Evolutionary conservation across 441 rosid genomes (phyloP).

Genomic region (Syzygium syzygioides): DNA sequence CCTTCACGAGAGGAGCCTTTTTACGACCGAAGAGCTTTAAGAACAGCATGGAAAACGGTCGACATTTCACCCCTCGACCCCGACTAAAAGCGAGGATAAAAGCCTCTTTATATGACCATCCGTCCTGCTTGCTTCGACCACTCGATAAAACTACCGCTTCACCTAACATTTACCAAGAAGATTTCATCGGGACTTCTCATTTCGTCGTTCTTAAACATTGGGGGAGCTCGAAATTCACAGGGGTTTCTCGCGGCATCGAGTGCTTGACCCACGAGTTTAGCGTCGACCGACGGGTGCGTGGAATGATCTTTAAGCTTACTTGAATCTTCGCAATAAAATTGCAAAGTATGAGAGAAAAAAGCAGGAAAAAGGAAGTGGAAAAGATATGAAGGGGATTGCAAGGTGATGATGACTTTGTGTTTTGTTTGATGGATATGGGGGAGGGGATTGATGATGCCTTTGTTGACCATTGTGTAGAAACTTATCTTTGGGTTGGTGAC

Average conservation of each 20-base stretch:
- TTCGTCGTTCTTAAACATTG: not conserved
- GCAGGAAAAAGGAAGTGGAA: not conserved
- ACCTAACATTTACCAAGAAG: not conserved
- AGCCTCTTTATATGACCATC: too few relatives aligned
- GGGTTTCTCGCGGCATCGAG: not conserved
- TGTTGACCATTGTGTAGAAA: not conserved
- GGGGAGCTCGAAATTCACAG: not conserved
- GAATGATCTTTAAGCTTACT: not conserved
- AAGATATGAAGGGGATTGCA: not conserved
- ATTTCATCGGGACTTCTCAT: not conserved
- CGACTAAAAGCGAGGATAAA: too few relatives aligned
- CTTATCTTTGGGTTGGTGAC: too few relatives aligned
- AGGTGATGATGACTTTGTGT: not conserved
- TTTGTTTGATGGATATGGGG: not conserved
- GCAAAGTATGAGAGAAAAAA: not conserved
- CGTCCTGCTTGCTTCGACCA: fast-evolving
- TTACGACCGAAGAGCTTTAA: not conserved
- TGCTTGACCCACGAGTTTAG: not conserved
- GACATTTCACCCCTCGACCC: too few relatives aligned
- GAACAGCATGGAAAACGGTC: not conserved
- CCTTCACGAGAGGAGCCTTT: not conserved
- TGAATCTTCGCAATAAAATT: not conserved
- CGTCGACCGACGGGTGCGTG: fast-evolving
- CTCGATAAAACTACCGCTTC: not conserved
- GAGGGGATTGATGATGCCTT: not conserved